Percentiles rank a stretch among this genome's conserved stretches.
phyloP scores from a whole-genome alignment of 139 green algal genomes.

The Chlamydomonas incerta region DNA sequence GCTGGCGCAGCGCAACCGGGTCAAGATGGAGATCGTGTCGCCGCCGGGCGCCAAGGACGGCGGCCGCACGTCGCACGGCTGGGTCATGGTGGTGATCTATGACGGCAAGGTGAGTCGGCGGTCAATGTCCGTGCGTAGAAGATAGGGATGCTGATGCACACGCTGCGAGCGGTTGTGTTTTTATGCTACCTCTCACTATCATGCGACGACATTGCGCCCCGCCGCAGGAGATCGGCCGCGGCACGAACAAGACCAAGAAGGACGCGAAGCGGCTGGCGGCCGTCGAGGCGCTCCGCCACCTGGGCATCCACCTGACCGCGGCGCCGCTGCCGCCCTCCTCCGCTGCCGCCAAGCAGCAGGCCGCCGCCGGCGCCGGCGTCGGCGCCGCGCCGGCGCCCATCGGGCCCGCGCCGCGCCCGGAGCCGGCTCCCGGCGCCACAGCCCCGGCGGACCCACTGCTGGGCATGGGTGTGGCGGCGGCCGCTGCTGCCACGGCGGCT shows the following conservation, averaged over 20 bases:
- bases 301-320: background rate
- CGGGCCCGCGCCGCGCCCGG: background rate
- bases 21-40: background rate
- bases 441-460: background rate
- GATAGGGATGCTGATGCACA: no score
- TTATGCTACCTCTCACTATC: no score
- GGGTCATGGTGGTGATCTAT: conserved; percentile 8
- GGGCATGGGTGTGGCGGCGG: background rate
- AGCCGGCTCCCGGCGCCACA: background rate
- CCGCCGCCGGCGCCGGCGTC: background rate
- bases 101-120: background rate
- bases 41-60: background rate
- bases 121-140: no score
- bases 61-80: background rate
- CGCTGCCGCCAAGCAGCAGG: background rate
- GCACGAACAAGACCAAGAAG: conserved; percentile 12
- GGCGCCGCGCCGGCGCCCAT: background rate
- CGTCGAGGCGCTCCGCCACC: background rate
- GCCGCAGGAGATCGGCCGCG: conserved; percentile 10
- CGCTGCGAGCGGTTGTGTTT: no score
- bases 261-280: conserved; percentile 31
- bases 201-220: no score
- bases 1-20: conserved; percentile 25
- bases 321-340: background rate
- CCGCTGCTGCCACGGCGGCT: background rate